Evolutionary conservation across 805 yeast genomes (phyloP), one percentile per base, ranked within the genome.

Genomic region (Metschnikowia borealis): DNA sequence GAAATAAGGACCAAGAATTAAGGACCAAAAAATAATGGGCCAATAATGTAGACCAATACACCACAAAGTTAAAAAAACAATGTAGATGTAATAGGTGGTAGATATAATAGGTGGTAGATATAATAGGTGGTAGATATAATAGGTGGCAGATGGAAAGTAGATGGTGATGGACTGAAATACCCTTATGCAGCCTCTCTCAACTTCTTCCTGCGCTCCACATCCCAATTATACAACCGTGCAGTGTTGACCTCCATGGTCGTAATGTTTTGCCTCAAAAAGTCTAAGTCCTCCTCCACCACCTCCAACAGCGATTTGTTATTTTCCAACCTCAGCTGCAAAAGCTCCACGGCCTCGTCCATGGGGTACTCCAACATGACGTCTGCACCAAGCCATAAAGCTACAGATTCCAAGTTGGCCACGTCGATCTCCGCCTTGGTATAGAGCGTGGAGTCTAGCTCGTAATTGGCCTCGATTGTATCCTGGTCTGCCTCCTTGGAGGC

Each of bases 191-290:
- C 39, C 69, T 33, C 47, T 5, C 56, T 76, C 74, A 45, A 70
- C 62, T 59, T 71, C 67, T 73, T 85, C 66, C 91, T 80, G 68
- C 88, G 78, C 62, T 85, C 87, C 8, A 88, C 92, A 63, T 87
- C 95, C 91, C 92, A 87, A 61, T 88, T 88, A 64, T 87, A 88
- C 64, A 87, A 77, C 56, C 99, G 79, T 1, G 99, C 97, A 15
- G 96, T 89, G 64, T 94, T 94, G 46, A 94, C 99, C 67, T 94
- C 98, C 91, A 94, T 89, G 3, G 97, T 92, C 14, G 99, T 94
- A 54, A 92, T 91, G 60, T 90, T 90, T 57, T 87, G 94, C 56
- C 94, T 81, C 54, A 85, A 75, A 57, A 83, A 90, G 61, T 88
- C 96, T 53, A 87, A 77, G 64, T 89, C 99, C 55, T 87, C 96